Evolutionary conservation across 2,329 filamentous ascomycete genomes (phyloP), one percentile per base, ranked within the genome.

Genomic region (Ophiognomonia clavigignenti-juglandacearum): DNA sequence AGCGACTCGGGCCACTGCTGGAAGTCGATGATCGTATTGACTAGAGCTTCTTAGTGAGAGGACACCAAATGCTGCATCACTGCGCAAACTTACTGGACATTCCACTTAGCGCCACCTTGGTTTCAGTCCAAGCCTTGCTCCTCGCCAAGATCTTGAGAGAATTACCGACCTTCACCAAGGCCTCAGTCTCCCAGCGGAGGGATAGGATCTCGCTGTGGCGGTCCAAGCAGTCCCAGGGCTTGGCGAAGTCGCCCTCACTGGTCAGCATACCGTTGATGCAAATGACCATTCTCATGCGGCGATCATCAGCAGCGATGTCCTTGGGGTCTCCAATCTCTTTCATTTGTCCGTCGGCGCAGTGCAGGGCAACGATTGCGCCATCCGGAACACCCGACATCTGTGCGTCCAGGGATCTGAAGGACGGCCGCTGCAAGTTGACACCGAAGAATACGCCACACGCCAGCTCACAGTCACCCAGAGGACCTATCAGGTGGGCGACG

Each of bases 381-480:
- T 97, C 91, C 57, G 88, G 82, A 14, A 97, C 84, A 54, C 96
- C 89, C 56, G 82, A 83, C 10, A 86, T 79, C 62, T 95, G 95
- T n/a, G 84, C 75, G 54, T 96, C 88, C 75, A 96, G 86, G 74
- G 91, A 88, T 62, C 90, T 85, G 43, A 83, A 82, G 0, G 86
- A 87, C 75, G 95, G 91, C 29, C 84, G 80, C 1, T 85, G 83
- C 36, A 87, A 87, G 61, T 95, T 96, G n/a, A 93, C 88, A 8
- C 93, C 93, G 59, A 97, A 96, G 32, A 97, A 70, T 31, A 86
- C 82, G 14, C 91, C 92, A 24, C 96, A 85, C 35, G 90, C 72
- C 14, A 93, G 78, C 5, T 84, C 80, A 52, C 86, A 93, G 31
- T 91, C 84, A 2, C 89, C 86, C 59, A 96, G 74, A 16, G 83